phyloP scores from a whole-genome alignment of 129 eudicot genomes.

The Lactuca sativa region DNA sequence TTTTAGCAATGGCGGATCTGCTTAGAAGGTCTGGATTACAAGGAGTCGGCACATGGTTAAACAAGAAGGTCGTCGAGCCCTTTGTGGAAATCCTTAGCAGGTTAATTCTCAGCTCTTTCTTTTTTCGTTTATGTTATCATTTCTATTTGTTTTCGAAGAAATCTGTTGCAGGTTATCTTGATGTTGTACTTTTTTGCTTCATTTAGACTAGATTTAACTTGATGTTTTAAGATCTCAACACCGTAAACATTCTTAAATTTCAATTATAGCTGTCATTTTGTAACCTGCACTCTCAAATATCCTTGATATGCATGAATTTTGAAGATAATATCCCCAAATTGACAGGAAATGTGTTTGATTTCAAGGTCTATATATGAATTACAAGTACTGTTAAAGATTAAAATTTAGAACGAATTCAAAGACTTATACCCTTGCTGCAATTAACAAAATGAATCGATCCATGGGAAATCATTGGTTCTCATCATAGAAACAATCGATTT shows the following conservation, averaged over 20 bases:
- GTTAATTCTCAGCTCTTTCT: constrained; percentile 25
- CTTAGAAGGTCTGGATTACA: constrained; percentile 40
- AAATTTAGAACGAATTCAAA: neutral
- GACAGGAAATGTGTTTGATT: neutral
- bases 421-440: neutral
- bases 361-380: neutral
- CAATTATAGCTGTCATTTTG: constrained; percentile 6
- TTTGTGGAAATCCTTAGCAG: constrained; percentile 76
- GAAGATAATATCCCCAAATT: neutral
- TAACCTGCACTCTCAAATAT: constrained; percentile 5
- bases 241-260: neutral
- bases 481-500: too few species aligned
- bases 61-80: constrained; percentile 62
- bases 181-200: neutral
- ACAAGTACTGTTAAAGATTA: neutral
- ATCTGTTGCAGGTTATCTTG: neutral
- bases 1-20: constrained; percentile 33
- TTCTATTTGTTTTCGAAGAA: constrained; percentile 1
- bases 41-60: constrained; percentile 57
- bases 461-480: neutral
- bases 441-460: neutral
- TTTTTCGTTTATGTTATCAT: neutral
- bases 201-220: neutral
- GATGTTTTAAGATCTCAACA: neutral
- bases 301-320: neutral